Evolutionary conservation across 176 grass and related monocot genomes (phyloP), one percentile per base, ranked within the genome.

Genomic region (Chloris gayana): DNA sequence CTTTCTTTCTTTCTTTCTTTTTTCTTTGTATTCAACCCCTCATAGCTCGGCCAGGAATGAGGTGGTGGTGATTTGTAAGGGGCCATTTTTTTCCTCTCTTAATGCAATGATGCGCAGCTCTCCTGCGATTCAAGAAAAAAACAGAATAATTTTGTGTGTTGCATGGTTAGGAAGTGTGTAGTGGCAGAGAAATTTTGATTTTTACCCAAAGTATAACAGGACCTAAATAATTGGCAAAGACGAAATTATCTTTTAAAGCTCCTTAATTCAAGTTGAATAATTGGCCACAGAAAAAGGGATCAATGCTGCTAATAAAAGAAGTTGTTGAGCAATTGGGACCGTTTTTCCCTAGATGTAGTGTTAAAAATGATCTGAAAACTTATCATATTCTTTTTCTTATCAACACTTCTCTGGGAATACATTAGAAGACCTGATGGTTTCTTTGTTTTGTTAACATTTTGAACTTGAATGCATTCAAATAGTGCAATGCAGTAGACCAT

Each of bases 221-320:
- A 59, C 1, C 25, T 59, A 15, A 59, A 4, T 59, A 59, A 59
- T 22, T 26, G n/a, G 56, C n/a, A 25, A 59, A 59, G 9, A 12
- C 10, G 9, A 59, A 3, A 4, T 59, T 26, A n/a, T n/a, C n/a
- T 13, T 25, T 25, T 25, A 4, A 53, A 54, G 15, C 70, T 70
- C 18, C 26, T 49, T 74, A 27, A 6, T 64, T 54, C 70, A 26
- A 21, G 35, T 19, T 46, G 45, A 42, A 60, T 61, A 74, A 67
- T 73, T 21, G 63, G 9, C 21, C 47, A 60, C 10, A 11, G 44
- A 38, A 65, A 68, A 33, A 80, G 12, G 22, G 15, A 80, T 37
- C 70, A 68, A 49, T 47, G 65, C 25, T 73, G 33, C 26, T 76
- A 76, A 61, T 77, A 1, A 7, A 9, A 46, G 32, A 47, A 65